Evolutionary conservation across 495 filamentous ascomycete genomes (phyloP), one percentile per base, ranked within the genome.

Genomic region (Lentithecium fluviatile): DNA sequence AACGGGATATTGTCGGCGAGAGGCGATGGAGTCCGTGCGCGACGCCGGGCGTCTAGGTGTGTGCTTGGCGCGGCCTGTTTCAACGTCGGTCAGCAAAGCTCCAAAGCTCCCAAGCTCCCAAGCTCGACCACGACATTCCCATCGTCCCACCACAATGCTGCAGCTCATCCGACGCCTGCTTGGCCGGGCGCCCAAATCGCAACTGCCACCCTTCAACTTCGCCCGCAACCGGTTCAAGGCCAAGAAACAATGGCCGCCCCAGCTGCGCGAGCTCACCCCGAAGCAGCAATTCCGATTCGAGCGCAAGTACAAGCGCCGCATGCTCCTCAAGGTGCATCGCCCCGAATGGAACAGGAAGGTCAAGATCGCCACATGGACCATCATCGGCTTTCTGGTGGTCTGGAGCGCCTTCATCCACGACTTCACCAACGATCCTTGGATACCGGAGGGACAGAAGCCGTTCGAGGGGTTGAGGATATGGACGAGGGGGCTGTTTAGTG

Each of bases 211-310:
- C 55, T 74, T 70, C 64, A 65, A 71, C 56, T 60, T 68, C 62
- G 55, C 64, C 2, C 69, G 67, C 61, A 85, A 82, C 64, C 82
- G 77, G 1, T 91, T 88, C 80, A 85, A 83, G 71, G 87, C 89
- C n/a, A 90, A 91, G 72, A 87, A 86, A 59, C 74, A 83, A 72
- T 99, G 95, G 95, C 94, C 94, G 20, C 94, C 94, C 1, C 90
- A 97, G 73, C 91, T 97, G 79, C 76, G 76, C 49, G 86, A 88
- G 69, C 82, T 99, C 49, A 84, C 85, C 4, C 74, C 77, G 15
- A 91, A 88, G 70, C 86, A 97, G 66, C 88, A 97, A 71, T 94
- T 97, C 74, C 82, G 85, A 5, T 83, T 92, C 58, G 90, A 95
- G 72, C 83, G 77, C 11, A 75, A 74, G 60, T 83, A 78, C 67